phyloP scores from a whole-genome alignment of 192 early-diverging fungal genomes.

The Podila horticola region DNA sequence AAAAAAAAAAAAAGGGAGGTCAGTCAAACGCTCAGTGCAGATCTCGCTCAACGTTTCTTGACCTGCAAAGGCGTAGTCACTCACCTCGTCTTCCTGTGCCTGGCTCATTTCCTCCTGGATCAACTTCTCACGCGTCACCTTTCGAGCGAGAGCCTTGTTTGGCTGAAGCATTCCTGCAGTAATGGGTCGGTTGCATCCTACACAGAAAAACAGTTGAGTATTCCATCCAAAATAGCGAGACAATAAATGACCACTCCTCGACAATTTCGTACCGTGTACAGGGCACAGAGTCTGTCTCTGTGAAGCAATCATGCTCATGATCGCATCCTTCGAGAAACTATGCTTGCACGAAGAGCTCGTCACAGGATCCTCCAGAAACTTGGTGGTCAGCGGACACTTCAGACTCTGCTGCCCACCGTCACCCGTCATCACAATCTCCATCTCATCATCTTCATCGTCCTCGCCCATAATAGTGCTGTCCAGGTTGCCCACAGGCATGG shows the following conservation, averaged over 20 bases:
- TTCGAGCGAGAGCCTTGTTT: conserved; percentile 60
- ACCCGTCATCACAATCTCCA: conserved; percentile 30
- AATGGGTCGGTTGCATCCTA: conserved; percentile 55
- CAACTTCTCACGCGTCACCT: conserved; percentile 49
- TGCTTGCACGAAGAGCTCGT: conserved; percentile 64
- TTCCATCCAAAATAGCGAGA: background rate
- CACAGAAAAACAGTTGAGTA: background rate
- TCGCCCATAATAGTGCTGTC: conserved; percentile 7
- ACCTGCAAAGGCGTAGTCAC: background rate
- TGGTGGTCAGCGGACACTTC: conserved; percentile 63
- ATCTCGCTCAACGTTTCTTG: background rate
- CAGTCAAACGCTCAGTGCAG: background rate
- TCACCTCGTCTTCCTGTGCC: conserved; percentile 30
- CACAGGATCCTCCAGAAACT: conserved; percentile 61
- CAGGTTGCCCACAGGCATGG: conserved; percentile 14
- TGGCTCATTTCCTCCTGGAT: conserved; percentile 35
- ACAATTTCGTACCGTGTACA: conserved; percentile 24
- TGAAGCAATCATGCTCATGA: conserved; percentile 19
- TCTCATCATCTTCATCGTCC: conserved; percentile 41
- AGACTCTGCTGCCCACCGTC: conserved; percentile 11
- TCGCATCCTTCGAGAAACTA: conserved; percentile 61
- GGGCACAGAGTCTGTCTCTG: conserved; percentile 12
- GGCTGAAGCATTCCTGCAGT: conserved; percentile 38
- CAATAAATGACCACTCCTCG: no score
- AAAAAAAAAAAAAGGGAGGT: background rate